Evolutionary conservation across 2,329 filamentous ascomycete genomes (phyloP).

Genomic region (Emmonsia crescens): DNA sequence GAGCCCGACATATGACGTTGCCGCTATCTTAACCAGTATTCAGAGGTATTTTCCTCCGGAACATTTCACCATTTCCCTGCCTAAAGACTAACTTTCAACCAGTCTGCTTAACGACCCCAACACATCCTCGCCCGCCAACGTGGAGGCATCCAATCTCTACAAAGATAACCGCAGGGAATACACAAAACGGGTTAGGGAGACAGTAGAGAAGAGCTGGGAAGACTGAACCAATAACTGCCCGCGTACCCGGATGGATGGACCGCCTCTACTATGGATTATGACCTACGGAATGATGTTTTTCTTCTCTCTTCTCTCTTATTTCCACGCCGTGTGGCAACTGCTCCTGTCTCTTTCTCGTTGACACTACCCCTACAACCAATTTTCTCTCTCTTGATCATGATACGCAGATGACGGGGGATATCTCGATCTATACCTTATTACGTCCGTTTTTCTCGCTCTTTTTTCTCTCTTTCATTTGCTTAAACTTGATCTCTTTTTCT

Average conservation of each 20-base stretch:
- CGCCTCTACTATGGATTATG: background rate
- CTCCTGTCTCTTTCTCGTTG: background rate
- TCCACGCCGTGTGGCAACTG: background rate
- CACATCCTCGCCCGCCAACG: slow-evolving; percentile 94
- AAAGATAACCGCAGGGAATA: slow-evolving; percentile 98
- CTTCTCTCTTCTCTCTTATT: background rate
- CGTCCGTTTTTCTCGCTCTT: background rate
- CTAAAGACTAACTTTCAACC: too few relatives aligned
- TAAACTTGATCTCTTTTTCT: slow-evolving; percentile 17
- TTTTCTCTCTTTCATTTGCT: background rate
- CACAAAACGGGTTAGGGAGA: slow-evolving; percentile 86
- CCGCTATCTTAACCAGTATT: slow-evolving; percentile 91
- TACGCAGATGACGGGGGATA: background rate
- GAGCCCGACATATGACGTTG: slow-evolving; percentile 98
- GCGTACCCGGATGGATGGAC: background rate
- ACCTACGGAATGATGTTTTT: background rate
- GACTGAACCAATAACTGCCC: slow-evolving; percentile 53
- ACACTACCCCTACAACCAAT: background rate
- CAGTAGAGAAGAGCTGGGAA: slow-evolving; percentile 99
- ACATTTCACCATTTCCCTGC: background rate
- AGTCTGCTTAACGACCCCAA: slow-evolving; percentile 96
- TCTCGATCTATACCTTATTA: background rate
- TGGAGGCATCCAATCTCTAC: slow-evolving; percentile 95
- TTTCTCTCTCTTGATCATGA: background rate
- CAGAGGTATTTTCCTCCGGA: slow-evolving; percentile 58